Conservation (phyloP, 163 green algal genomes). For the Chlamydomonas reinhardtii region DNA sequence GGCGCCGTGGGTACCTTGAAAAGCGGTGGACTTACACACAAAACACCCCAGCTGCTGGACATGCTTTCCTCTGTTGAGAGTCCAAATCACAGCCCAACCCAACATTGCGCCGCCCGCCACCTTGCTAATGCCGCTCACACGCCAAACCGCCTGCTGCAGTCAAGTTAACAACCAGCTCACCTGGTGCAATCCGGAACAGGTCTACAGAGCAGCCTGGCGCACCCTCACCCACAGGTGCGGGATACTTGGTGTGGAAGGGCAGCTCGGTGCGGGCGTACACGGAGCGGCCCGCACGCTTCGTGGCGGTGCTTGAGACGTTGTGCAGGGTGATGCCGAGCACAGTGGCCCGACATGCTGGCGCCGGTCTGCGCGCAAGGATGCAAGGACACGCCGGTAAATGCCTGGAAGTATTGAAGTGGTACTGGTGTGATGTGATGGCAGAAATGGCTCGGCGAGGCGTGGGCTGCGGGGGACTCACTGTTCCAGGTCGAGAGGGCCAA, state of each 20-base stretch:
- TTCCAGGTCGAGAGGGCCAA: conserved; percentile 22
- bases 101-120: too few species aligned
- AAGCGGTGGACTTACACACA: not conserved
- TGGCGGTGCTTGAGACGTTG: not conserved
- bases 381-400: too few species aligned
- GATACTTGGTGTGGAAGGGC: conserved; percentile 38
- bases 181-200: not conserved
- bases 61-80: too few species aligned
- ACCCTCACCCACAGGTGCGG: not conserved
- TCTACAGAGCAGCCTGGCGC: not conserved
- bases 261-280: not conserved
- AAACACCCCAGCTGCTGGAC: too few species aligned
- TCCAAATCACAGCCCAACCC: too few species aligned
- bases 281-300: not conserved
- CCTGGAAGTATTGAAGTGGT: too few species aligned
- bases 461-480: not conserved
- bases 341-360: conserved; percentile 10
- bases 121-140: too few species aligned
- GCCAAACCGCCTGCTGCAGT: too few species aligned
- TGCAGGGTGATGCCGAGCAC: conserved; percentile 10
- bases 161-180: too few species aligned
- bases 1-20: not conserved
- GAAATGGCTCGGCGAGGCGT: too few species aligned
- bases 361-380: not conserved
- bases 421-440: too few species aligned